Evolutionary conservation across 148 eudicot species (phyloP).

Genomic region (Vaccinium myrtillus): DNA sequence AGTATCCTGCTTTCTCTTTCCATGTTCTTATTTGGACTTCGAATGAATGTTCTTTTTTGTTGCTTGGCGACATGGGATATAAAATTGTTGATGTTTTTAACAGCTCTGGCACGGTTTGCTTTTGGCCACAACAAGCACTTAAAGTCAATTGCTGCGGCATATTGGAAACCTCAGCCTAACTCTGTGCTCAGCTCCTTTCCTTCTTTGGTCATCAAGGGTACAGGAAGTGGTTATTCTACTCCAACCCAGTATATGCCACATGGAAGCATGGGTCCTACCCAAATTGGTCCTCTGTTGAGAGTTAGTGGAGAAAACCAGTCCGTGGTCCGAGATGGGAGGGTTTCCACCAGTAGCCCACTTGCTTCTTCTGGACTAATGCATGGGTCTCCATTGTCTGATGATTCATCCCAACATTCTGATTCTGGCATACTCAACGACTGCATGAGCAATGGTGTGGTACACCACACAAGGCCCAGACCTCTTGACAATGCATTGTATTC

Average conservation of each 20-base stretch:
- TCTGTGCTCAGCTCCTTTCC: constrained; percentile 67
- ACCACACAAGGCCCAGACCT: constrained; percentile 59
- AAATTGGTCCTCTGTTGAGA: constrained; percentile 65
- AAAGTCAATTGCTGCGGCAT: constrained; percentile 79
- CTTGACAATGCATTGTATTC: constrained; percentile 69
- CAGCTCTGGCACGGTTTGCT: constrained; percentile 95
- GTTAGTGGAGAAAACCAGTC: constrained; percentile 61
- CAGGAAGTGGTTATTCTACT: constrained; percentile 64
- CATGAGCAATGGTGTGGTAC: constrained; percentile 56
- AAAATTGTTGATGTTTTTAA: constrained; percentile 9
- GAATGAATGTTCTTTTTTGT: background rate
- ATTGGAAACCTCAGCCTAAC: constrained; percentile 71
- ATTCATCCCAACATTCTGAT: constrained; percentile 91
- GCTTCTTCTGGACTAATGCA: constrained; percentile 78
- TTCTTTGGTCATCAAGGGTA: constrained; percentile 53
- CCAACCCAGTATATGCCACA: constrained; percentile 57
- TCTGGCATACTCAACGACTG: constrained; percentile 63
- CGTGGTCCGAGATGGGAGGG: constrained; percentile 69
- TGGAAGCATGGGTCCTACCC: constrained; percentile 64
- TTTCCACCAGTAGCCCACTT: constrained; percentile 80
- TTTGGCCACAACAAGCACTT: constrained; percentile 91
- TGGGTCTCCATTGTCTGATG: constrained; percentile 92
- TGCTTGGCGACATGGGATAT: background rate
- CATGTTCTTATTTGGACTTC: background rate
- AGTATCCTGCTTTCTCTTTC: background rate